Base-by-base conservation (phyloP, 306 rosid genomes). In the Ochetophila trinervis region DNA sequence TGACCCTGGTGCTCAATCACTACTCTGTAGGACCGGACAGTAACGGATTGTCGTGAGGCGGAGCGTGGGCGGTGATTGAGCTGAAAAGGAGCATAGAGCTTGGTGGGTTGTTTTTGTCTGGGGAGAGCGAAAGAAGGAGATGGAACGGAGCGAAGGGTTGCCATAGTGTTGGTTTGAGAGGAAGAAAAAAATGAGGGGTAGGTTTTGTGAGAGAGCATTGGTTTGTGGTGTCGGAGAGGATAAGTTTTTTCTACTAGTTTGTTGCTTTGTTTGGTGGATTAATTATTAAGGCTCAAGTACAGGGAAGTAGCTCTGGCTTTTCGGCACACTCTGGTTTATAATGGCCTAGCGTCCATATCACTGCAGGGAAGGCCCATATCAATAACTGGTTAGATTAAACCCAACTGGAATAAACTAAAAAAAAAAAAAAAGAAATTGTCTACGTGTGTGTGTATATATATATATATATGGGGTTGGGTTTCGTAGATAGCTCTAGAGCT, bases 1-100 rank as follows among this genome's bases (percentile, higher is more conserved):
- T 75, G 42, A 0, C 91, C 97, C 67, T 78, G 72, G 73, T 94
- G 96, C 71, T 94, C 99, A 34, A 94, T 68, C 66, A 88, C 85
- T 61, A 94, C 99, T 67, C 86, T 94, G 61, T 86, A 88, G 0
- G 97, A 74, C 20, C 80, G 67, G 58, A 84, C 88, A 11, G 55
- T 71, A 48, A 47, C 47, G 37, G 71, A n/a, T 18, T 45, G 14
- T 62, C 76, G 74, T 47, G 83, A 55, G 54, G n/a, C 14, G 53
- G 49, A 15, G 10, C 27, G 76, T 11, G 59, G 65, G 12, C 40
- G 63, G 61, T 74, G 60, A 44, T 70, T 84, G 47, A 73, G 71
- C 37, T 49, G 88, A 49, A 71, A 74, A 21, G 63, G 24, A 34
- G 74, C 23, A 16, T 63, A 50, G 50, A 68, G 71, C 44, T 71